Evolutionary conservation across 1,284 basidiomycete species (phyloP).

Genomic region (Phellinidium pouzarii): DNA sequence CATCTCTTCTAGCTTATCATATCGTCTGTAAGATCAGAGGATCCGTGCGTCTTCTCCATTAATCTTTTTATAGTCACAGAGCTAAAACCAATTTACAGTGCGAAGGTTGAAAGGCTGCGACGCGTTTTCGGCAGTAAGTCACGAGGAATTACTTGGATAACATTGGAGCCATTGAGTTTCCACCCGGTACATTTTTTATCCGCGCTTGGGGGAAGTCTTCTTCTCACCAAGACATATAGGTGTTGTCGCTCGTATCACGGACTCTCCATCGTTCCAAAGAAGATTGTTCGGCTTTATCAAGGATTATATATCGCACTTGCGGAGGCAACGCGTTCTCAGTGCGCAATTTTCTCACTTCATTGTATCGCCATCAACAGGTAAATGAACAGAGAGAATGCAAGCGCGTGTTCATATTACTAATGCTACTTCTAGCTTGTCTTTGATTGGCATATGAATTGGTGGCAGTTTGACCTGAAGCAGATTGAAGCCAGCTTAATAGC

Average conservation of each 20-base stretch:
- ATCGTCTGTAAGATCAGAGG: conserved; percentile 55
- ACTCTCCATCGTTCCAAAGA: conserved; percentile 55
- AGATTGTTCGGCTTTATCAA: conserved; percentile 45
- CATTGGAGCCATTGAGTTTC: conserved; percentile 50
- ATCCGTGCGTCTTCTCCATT: conserved; percentile 32
- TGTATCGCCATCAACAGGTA: conserved; percentile 43
- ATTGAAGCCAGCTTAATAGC: conserved; percentile 48
- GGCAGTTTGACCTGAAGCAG: conserved; percentile 52
- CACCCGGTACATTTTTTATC: conserved; percentile 33
- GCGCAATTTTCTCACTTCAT: conserved; percentile 49
- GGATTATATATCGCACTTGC: conserved; percentile 49
- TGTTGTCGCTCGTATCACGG: conserved; percentile 47
- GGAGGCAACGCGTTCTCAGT: conserved; percentile 64
- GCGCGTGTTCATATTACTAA: background rate
- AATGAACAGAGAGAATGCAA: conserved; percentile 3
- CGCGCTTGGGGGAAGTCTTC: background rate
- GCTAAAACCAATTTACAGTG: conserved; percentile 24
- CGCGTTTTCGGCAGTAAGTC: conserved; percentile 50
- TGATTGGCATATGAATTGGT: conserved; percentile 52
- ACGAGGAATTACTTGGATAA: conserved; percentile 52
- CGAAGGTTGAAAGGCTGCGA: conserved; percentile 43
- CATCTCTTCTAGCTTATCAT: conserved; percentile 47
- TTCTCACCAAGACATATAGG: background rate
- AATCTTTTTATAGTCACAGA: background rate
- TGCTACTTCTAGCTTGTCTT: conserved; percentile 43